Conservation (phyloP, 2,329 filamentous ascomycete genomes). For the Hypoxylon sp. region DNA sequence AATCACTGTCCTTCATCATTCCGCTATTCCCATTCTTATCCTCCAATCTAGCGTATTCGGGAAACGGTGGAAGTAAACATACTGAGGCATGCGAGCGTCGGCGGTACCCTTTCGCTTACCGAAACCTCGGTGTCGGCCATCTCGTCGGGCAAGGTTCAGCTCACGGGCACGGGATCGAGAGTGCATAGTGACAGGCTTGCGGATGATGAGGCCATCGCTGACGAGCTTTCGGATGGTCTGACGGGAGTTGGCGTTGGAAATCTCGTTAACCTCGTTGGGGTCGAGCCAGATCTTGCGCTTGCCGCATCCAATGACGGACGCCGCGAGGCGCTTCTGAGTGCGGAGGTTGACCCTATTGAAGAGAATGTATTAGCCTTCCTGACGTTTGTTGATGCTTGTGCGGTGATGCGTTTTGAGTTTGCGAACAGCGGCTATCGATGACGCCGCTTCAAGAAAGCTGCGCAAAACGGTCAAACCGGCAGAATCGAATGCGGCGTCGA, state of each 20-base stretch:
- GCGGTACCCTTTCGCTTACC: conserved; percentile 99
- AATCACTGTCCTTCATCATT: background rate
- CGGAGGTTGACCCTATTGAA: conserved; percentile 94
- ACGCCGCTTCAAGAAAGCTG: conserved; percentile 22
- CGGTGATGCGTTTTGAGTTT: conserved; percentile 26
- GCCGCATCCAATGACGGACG: conserved; percentile 97
- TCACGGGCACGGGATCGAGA: conserved; percentile 96
- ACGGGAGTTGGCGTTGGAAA: conserved; percentile 99
- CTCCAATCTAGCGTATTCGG: background rate
- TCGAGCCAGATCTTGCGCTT: conserved; percentile 99
- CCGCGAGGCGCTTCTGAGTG: conserved; percentile 99
- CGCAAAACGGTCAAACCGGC: conserved; percentile 11
- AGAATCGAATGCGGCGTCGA: conserved; percentile 20
- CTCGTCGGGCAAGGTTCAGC: conserved; percentile 92
- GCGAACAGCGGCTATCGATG: conserved; percentile 16
- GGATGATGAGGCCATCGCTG: conserved; percentile 99
- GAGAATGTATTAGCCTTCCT: conserved; percentile 23
- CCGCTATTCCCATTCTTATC: background rate
- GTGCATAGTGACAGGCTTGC: conserved; percentile 99
- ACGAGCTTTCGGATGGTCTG: conserved; percentile 99
- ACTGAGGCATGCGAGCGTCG: conserved; percentile 99
- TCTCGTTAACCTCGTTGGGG: conserved; percentile 99
- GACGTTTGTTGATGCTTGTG: conserved; percentile 13
- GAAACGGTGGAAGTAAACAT: conserved; percentile 59
- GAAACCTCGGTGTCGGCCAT: conserved; percentile 98